Base-by-base conservation (phyloP, 768 basidiomycete genomes). In the Mycena capillaripes region DNA sequence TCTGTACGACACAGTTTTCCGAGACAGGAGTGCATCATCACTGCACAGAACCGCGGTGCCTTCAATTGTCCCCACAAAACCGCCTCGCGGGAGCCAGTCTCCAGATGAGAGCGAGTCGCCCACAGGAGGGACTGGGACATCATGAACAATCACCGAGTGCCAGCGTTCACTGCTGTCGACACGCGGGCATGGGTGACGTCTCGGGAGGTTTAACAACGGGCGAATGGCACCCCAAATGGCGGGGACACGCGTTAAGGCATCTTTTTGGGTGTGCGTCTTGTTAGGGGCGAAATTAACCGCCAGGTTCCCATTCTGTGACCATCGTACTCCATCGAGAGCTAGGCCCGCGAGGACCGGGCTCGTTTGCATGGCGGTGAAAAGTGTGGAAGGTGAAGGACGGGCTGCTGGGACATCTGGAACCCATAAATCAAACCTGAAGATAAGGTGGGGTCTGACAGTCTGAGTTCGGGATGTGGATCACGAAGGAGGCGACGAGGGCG, bases 261-360 rank as follows among this genome's bases (percentile, higher is more conserved):
- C 6, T 2, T 46, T 30, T 2, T 44, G 17, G 2, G 7, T 30
- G n/a, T 23, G 23, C 9, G 27, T 12, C 7, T 32, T 27, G 27
- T 12, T 2, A n/a, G n/a, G n/a, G 2, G 10, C 30, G 14, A 62
- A 50, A 23, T 62, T 30, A 19, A 62, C 16, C 11, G 61, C 30
- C 8, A 62, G 30, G 34, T 62, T 62, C 23, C 61, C 61, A 19
- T 36, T 36, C 23, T 62, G 44, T 8, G 46, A 50, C 61, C 61
- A 62, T 16, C 61, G 30, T 10, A 62, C 30, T 5, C 61, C 48
- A 16, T 19, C 34, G 9, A 62, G 12, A 36, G 7, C 30, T n/a
- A 4, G 38, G 23, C 16, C n/a, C n/a, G n/a, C n/a, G n/a, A n/a
- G 50, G 6, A 52, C 5, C 50, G 4, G 50, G 50, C 50, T 52